These are phyloP conservation scores for Albifimbria verrucaria DNA, from an alignment of 2,329 filamentous ascomycete species.

Conservation along the genomic window DNA sequence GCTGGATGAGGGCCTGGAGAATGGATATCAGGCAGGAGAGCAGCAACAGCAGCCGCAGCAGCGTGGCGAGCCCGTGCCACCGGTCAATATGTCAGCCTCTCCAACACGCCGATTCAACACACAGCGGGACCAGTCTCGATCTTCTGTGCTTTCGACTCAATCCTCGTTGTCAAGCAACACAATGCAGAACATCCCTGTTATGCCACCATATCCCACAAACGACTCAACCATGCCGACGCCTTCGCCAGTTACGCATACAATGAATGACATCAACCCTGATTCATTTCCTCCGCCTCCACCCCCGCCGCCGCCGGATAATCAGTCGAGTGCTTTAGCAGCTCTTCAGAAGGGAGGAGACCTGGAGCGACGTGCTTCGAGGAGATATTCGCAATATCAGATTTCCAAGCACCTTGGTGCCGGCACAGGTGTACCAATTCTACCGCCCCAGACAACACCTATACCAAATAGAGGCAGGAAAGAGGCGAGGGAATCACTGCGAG, in stretches of 20 bases:
- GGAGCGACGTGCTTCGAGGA: constrained; percentile 84
- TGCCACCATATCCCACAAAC: constrained; percentile 68
- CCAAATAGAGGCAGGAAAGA: constrained; percentile 80
- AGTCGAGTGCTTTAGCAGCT: constrained; percentile 86
- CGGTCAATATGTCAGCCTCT: constrained; percentile 33
- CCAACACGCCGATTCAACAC: constrained; percentile 45
- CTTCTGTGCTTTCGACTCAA: constrained; percentile 52
- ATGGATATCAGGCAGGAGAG: constrained; percentile 45
- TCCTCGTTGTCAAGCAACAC: constrained; percentile 71
- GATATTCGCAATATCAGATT: constrained; percentile 96
- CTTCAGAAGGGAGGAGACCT: constrained; percentile 89
- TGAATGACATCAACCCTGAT: constrained; percentile 53
- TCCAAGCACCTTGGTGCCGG: constrained; percentile 85
- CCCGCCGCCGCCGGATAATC: constrained; percentile 61
- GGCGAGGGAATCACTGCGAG: constrained; percentile 77
- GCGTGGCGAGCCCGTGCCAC: constrained; percentile 22
- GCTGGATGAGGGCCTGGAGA: constrained; percentile 57
- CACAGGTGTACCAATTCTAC: constrained; percentile 82
- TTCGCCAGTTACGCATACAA: constrained; percentile 15
- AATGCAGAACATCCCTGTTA: constrained; percentile 72
- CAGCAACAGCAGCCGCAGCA: no score
- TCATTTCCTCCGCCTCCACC: constrained; percentile 69
- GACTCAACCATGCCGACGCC: constrained; percentile 47
- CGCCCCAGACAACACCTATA: constrained; percentile 75
- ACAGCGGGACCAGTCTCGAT: constrained; percentile 49